phyloP scores from a whole-genome alignment of 1,284 basidiomycete species.

The Malassezia furfur region DNA sequence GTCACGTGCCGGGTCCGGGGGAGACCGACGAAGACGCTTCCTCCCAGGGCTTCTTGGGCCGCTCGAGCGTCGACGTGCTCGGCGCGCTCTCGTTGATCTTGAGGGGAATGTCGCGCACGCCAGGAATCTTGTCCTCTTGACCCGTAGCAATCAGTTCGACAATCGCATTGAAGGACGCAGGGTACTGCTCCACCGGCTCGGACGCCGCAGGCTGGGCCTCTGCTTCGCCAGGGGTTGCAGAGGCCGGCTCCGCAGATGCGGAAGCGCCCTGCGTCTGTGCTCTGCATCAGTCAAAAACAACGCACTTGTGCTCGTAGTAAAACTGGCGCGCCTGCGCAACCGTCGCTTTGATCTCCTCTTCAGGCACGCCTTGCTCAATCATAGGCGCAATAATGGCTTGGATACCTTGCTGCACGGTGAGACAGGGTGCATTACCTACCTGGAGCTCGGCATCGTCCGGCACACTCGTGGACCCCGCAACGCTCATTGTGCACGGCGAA shows the following conservation, averaged over 20 bases:
- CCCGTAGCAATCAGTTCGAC: conserved; percentile 46
- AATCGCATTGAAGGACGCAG: conserved; percentile 40
- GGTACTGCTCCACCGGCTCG: conserved; percentile 22
- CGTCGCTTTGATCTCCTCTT: conserved; percentile 24
- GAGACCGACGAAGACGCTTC: conserved; percentile 12
- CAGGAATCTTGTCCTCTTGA: conserved; percentile 39
- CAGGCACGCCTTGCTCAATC: conserved; percentile 21
- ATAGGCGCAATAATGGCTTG: conserved; percentile 26
- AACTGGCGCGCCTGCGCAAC: conserved; percentile 25
- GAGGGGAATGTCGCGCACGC: conserved; percentile 40
- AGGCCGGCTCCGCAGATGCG: background rate
- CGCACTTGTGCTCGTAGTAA: conserved; percentile 20
- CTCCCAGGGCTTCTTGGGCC: conserved; percentile 41
- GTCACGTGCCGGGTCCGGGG: background rate
- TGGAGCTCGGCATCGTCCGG: conserved; percentile 11
- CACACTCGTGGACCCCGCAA: background rate
- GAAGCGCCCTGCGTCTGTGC: background rate
- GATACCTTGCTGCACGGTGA: conserved; percentile 18
- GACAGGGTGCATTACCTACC: background rate
- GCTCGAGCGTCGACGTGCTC: conserved; percentile 24
- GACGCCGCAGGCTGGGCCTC: background rate
- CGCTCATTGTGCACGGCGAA: background rate
- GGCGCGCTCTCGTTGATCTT: conserved; percentile 38
- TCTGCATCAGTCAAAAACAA: background rate
- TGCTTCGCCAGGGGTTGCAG: too few species aligned